A percentile compares a stretch with the other conserved stretches of the same genome.
phyloP scores from a whole-genome alignment of 441 rosid genomes.

The Isatis lusitanica region DNA sequence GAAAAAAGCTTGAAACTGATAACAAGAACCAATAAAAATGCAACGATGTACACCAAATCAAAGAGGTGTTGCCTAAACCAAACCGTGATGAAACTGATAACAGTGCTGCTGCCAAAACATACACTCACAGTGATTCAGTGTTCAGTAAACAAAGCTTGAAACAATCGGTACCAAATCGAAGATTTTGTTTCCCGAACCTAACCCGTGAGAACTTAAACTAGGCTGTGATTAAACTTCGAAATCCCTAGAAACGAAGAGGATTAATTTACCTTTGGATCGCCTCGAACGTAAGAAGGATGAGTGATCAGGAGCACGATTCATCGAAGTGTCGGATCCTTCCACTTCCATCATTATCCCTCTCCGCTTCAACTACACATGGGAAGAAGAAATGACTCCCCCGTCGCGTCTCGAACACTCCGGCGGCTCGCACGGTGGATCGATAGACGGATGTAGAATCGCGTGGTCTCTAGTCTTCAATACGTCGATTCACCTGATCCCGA shows the following conservation, averaged over 20 bases:
- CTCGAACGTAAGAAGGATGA: conserved; percentile 39
- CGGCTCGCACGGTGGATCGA: conserved; percentile 8
- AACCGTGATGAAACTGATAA: neutral
- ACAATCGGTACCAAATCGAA: neutral
- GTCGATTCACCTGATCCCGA: neutral
- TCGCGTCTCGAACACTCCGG: conserved; percentile 1
- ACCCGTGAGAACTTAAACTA: neutral
- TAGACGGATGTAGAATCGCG: no score
- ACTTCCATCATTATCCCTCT: conserved; percentile 44
- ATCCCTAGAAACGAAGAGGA: neutral
- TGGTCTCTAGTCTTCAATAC: no score
- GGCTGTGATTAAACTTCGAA: neutral
- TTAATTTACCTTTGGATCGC: conserved; percentile 41
- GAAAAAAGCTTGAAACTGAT: neutral
- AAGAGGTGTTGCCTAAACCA: neutral
- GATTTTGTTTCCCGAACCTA: neutral
- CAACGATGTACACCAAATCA: neutral
- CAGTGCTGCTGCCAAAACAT: neutral
- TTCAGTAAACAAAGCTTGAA: neutral
- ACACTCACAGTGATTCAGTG: neutral
- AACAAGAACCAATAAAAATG: neutral
- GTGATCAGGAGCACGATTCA: conserved; percentile 33
- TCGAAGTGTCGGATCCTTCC: conserved; percentile 39
- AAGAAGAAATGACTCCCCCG: neutral
- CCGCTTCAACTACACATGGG: conserved; percentile 24